A percentile compares a stretch with the other conserved stretches of the same genome.
These are phyloP conservation scores for Kluyveromyces marxianus DNA, from an alignment of 1,139 yeast genomes.

Conservation along the genomic window DNA sequence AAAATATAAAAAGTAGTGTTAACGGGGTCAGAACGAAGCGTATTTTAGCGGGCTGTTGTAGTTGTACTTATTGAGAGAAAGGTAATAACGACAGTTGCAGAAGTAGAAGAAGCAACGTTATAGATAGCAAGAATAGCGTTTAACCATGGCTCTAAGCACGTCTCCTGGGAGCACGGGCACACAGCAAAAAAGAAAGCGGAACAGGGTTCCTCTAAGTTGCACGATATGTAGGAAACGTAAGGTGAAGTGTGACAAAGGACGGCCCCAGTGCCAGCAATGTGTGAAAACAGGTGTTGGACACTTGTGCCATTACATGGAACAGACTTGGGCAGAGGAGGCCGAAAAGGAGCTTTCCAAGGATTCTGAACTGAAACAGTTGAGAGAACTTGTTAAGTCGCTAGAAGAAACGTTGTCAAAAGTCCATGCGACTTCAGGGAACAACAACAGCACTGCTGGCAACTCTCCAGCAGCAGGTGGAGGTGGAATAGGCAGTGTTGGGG, in stretches of 20 bases:
- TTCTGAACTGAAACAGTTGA: conserved; percentile 27
- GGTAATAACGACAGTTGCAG: background rate
- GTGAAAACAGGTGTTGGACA: conserved; percentile 67
- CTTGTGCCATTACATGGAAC: conserved; percentile 59
- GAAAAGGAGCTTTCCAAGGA: conserved; percentile 46
- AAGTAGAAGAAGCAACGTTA: background rate
- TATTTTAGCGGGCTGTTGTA: no score
- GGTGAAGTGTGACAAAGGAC: conserved; percentile 47
- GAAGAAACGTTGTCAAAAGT: conserved; percentile 27
- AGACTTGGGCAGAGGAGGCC: conserved; percentile 44
- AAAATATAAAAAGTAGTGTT: no score
- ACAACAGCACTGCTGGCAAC: conserved; percentile 10
- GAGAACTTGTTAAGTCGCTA: conserved; percentile 27
- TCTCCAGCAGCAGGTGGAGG: background rate
- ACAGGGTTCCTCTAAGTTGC: conserved; percentile 43
- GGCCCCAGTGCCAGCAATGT: conserved; percentile 69
- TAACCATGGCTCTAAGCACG: background rate
- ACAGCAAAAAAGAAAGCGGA: conserved; percentile 33
- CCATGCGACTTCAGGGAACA: conserved; percentile 17
- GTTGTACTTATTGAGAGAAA: background rate
- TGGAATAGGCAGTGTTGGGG: background rate
- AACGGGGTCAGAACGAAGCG: no score
- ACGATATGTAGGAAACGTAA: conserved; percentile 42
- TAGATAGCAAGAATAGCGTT: background rate
- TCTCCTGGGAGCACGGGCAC: background rate